These are phyloP conservation scores for Lachnellula suecica DNA, from an alignment of 2,329 filamentous ascomycete species.

Conservation along the genomic window DNA sequence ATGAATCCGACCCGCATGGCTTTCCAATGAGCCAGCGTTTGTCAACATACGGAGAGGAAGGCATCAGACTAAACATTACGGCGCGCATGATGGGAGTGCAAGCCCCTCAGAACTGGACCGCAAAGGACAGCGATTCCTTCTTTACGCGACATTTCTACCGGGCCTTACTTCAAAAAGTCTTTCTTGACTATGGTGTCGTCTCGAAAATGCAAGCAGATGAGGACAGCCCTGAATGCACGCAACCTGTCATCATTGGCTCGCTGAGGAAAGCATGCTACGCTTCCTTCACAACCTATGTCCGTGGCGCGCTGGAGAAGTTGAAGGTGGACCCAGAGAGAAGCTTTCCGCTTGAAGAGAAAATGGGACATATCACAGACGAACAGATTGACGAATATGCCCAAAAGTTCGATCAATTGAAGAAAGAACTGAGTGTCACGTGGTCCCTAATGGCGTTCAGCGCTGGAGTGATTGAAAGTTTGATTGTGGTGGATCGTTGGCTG, in stretches of 20 bases:
- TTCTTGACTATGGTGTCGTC: slow-evolving; percentile 80
- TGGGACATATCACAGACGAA: slow-evolving; percentile 69
- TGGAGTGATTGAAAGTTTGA: slow-evolving; percentile 81
- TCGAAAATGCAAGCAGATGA: slow-evolving; percentile 41
- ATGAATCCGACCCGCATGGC: slow-evolving; percentile 80
- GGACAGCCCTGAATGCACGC: slow-evolving; percentile 51
- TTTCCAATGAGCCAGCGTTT: slow-evolving; percentile 87
- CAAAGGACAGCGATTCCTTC: slow-evolving; percentile 77
- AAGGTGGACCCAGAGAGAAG: slow-evolving; percentile 57
- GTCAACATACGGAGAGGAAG: slow-evolving; percentile 53
- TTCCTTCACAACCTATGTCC: slow-evolving; percentile 74
- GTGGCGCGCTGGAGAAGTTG: slow-evolving; percentile 78
- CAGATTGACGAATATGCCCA: slow-evolving; percentile 72
- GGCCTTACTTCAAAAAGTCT: slow-evolving; percentile 86
- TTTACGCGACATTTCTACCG: slow-evolving; percentile 94
- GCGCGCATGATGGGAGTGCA: slow-evolving; percentile 98
- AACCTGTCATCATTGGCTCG: slow-evolving; percentile 83
- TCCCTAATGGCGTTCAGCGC: slow-evolving; percentile 95
- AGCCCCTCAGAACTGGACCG: slow-evolving; percentile 89
- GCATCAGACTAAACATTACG: slow-evolving; percentile 89
- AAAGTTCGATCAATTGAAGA: slow-evolving; percentile 64
- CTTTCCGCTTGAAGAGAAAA: slow-evolving; percentile 61
- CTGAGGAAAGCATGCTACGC: slow-evolving; percentile 77
- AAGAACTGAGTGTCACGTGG: slow-evolving; percentile 87
- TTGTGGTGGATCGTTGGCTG: slow-evolving; percentile 87